Conservation (phyloP, 116 monocot genomes). For the Papilionanthe hybrid region DNA sequence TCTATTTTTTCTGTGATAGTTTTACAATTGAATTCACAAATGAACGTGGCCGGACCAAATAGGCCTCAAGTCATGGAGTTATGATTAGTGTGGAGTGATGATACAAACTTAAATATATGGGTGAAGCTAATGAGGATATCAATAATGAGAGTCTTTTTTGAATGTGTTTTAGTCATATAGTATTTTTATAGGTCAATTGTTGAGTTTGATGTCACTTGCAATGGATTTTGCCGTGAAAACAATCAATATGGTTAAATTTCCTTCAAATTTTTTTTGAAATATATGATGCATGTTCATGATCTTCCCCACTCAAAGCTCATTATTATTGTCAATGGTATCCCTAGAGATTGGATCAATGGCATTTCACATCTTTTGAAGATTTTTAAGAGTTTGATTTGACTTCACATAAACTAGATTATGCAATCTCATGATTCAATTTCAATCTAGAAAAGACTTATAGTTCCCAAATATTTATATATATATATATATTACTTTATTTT, state of each 20-base stretch:
- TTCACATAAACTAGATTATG: no score
- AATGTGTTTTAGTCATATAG: neutral
- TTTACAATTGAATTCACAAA: no score
- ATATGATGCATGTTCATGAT: neutral
- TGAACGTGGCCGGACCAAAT: neutral
- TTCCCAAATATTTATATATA: no score
- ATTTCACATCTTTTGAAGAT: no score
- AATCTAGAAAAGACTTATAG: no score
- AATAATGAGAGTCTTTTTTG: neutral
- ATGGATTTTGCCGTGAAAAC: neutral
- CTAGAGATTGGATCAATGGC: no score
- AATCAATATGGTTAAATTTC: neutral
- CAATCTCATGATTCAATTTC: no score
- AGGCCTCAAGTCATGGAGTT: neutral
- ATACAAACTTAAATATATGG: neutral
- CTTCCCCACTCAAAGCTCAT: no score
- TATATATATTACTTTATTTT: no score
- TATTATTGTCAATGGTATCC: no score
- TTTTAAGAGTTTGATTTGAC: no score
- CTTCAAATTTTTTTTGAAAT: neutral
- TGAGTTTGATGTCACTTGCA: neutral
- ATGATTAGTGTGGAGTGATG: neutral
- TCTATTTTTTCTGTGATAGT: no score
- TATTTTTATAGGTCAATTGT: neutral
- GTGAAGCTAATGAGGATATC: neutral